Evolutionary conservation across 2,329 filamentous ascomycete species (phyloP).

Genomic region (Alternaria tenuissima): DNA sequence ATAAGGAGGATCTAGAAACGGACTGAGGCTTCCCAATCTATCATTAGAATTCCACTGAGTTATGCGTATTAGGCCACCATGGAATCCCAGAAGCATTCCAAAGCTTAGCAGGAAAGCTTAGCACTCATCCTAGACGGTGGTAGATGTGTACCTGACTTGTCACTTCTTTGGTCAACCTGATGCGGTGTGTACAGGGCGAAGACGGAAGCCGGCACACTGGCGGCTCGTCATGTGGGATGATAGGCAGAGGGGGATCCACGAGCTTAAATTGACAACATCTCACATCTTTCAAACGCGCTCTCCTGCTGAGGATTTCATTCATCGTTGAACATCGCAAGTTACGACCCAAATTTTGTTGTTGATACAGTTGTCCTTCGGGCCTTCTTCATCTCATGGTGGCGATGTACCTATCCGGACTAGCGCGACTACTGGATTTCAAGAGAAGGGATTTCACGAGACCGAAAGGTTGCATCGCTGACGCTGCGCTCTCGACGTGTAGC

Average conservation of each 20-base stretch:
- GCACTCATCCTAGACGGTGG: neutral
- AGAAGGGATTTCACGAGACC: neutral
- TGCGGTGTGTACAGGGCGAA: neutral
- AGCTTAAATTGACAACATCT: neutral
- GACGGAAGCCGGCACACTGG: constrained; percentile 1
- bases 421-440: neutral
- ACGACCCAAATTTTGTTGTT: neutral
- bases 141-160: neutral
- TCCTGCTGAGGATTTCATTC: neutral
- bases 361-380: neutral
- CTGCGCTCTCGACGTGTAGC: neutral
- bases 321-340: neutral
- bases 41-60: neutral
- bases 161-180: neutral
- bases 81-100: neutral
- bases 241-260: neutral
- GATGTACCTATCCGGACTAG: neutral
- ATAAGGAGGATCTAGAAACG: neutral
- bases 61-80: neutral
- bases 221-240: neutral
- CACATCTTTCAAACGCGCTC: neutral
- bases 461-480: neutral
- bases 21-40: neutral
- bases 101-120: neutral
- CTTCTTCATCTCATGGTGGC: neutral